Percentiles rank a stretch among this genome's conserved stretches.
phyloP scores from a whole-genome alignment of 305 asterid species.

The Solanum hybrid region DNA sequence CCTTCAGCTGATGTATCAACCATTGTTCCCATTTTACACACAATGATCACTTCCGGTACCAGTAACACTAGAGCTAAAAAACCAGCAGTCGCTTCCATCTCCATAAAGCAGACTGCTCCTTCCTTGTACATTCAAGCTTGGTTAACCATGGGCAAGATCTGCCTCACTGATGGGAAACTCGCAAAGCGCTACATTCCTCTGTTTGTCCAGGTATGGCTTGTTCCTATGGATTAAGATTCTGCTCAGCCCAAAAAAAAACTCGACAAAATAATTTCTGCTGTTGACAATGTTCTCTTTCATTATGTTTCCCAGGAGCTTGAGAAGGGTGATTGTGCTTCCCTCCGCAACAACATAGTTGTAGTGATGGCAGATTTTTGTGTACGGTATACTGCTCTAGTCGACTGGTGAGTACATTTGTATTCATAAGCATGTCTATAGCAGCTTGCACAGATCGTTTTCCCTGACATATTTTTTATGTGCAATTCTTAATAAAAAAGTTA shows the following conservation, averaged over 20 bases:
- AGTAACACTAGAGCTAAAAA: conserved; percentile 46
- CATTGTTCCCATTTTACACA: conserved; percentile 52
- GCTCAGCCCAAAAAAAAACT: background rate
- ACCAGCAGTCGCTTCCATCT: conserved; percentile 29
- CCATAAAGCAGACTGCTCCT: conserved; percentile 50
- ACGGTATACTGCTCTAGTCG: conserved; percentile 88
- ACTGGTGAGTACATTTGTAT: conserved; percentile 47
- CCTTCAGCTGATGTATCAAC: conserved; percentile 57
- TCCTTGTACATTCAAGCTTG: conserved; percentile 77
- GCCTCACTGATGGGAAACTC: conserved; percentile 82
- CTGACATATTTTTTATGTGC: background rate
- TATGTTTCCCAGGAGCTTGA: conserved; percentile 65
- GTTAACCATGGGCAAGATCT: conserved; percentile 91
- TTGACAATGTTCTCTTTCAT: background rate
- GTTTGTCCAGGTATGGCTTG: conserved; percentile 70
- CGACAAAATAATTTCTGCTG: background rate
- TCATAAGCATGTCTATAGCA: background rate
- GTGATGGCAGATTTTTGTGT: conserved; percentile 96
- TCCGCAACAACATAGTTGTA: conserved; percentile 77
- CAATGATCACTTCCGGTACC: conserved; percentile 63
- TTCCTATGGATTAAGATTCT: background rate
- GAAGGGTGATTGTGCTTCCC: conserved; percentile 73
- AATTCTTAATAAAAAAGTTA: conserved; percentile 37
- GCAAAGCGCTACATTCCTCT: conserved; percentile 91
- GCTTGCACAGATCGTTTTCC: background rate